Conservation (phyloP, 1,284 basidiomycete genomes). For the Leccinum fallax region DNA sequence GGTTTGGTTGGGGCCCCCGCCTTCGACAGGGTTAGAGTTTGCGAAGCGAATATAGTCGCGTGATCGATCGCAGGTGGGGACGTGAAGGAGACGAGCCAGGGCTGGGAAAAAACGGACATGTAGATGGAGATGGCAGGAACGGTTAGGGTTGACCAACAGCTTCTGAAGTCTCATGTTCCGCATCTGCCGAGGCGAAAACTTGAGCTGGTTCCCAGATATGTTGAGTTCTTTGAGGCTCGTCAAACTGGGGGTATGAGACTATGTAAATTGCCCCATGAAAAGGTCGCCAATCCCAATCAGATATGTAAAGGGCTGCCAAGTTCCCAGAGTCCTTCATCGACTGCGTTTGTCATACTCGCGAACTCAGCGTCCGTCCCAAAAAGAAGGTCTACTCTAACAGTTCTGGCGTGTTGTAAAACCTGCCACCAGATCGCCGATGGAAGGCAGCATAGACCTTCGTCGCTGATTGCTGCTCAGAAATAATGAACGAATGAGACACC, state of each 20-base stretch:
- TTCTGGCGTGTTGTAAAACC: conserved; percentile 35
- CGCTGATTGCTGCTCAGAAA: conserved; percentile 22
- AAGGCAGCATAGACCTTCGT: conserved; percentile 30
- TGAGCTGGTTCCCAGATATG: not conserved
- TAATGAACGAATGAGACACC: conserved; percentile 12
- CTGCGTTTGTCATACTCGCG: conserved; percentile 25
- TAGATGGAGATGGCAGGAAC: conserved; percentile 41
- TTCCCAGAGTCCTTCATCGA: conserved; percentile 36
- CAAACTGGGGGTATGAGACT: not conserved
- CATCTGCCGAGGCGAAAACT: not conserved
- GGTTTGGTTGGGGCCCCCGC: no score
- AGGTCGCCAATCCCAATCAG: no score
- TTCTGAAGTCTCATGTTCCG: conserved; percentile 47
- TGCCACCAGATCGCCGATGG: conserved; percentile 25
- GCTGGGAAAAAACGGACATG: not conserved
- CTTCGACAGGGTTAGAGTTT: conserved; percentile 14
- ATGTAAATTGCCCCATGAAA: not conserved
- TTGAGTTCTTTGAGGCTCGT: not conserved
- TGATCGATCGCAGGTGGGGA: conserved; percentile 9
- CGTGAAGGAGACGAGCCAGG: not conserved
- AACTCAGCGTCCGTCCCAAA: conserved; percentile 14
- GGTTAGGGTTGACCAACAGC: conserved; percentile 55
- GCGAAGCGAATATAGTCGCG: conserved; percentile 20
- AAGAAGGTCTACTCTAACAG: conserved; percentile 31
- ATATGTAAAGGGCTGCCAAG: conserved; percentile 10